Percentiles rank a stretch among this genome's conserved stretches.
Evolutionary conservation across 331 rosid genomes (phyloP).

Genomic region (Dryas integrifolia): DNA sequence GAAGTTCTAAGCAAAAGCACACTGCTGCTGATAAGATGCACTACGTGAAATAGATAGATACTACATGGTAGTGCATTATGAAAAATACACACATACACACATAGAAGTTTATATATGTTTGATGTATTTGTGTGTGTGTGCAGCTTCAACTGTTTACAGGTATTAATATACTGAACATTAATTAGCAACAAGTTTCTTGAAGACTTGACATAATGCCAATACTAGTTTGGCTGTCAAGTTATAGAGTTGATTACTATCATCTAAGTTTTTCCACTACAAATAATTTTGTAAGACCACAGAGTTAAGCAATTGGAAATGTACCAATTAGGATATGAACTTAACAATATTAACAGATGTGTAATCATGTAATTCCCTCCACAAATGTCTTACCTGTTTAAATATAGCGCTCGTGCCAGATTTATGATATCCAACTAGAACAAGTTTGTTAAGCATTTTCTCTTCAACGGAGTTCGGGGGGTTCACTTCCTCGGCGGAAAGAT

Average conservation of each 20-base stretch:
- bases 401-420: slow-evolving; percentile 83
- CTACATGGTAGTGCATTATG: not conserved
- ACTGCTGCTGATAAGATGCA: slow-evolving; percentile 1
- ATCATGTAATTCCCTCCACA: slow-evolving; percentile 2
- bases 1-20: not conserved
- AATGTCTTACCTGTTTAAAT: slow-evolving; percentile 71
- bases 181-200: not conserved
- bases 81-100: not conserved
- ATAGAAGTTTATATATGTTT: not conserved
- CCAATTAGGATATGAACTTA: not conserved
- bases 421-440: slow-evolving; percentile 72
- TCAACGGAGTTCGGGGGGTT: slow-evolving; percentile 1
- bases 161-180: not conserved
- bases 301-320: slow-evolving; percentile 4
- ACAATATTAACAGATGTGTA: not conserved
- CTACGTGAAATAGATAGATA: not conserved
- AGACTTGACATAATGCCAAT: not conserved
- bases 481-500: slow-evolving; percentile 29
- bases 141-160: not conserved
- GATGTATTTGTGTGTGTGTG: not conserved
- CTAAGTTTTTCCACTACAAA: not conserved
- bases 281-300: not conserved
- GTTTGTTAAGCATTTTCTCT: slow-evolving; percentile 37
- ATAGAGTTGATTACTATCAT: not conserved
- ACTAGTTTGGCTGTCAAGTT: not conserved